phyloP scores from a whole-genome alignment of 495 filamentous ascomycete species.

The Articulospora tetracladia region DNA sequence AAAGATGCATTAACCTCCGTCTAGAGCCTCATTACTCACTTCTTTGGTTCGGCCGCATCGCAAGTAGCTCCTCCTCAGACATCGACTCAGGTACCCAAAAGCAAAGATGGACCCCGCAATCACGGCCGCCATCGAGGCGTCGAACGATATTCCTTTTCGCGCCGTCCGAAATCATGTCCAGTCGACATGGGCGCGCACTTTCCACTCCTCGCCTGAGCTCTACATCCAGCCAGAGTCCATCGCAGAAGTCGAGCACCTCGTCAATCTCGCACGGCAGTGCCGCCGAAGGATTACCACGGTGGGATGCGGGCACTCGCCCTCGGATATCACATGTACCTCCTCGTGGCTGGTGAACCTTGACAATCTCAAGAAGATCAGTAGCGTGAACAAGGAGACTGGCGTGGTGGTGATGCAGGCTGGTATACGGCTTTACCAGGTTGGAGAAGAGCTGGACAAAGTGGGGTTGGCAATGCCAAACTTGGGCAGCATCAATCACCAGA shows the following conservation, averaged over 20 bases:
- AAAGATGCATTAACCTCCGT: not conserved
- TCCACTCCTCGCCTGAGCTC: conserved; percentile 80
- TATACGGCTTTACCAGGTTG: conserved; percentile 72
- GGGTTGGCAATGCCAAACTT: conserved; percentile 83
- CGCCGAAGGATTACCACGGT: conserved; percentile 75
- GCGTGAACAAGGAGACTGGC: conserved; percentile 58
- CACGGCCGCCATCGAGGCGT: conserved; percentile 29
- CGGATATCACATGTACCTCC: conserved; percentile 87
- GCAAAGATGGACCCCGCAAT: conserved; percentile 29
- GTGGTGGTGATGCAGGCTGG: conserved; percentile 78
- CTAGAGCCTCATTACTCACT: not conserved
- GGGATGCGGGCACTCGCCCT: conserved; percentile 88
- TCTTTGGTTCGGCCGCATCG: not conserved
- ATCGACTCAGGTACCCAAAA: not conserved
- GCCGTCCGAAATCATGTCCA: conserved; percentile 67
- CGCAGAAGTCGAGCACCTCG: conserved; percentile 75
- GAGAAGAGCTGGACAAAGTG: conserved; percentile 60
- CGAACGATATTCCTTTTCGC: conserved; percentile 64
- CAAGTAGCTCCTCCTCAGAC: not conserved
- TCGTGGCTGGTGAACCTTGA: conserved; percentile 95
- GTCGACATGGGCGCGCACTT: conserved; percentile 96
- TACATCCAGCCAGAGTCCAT: conserved; percentile 79
- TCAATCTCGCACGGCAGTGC: conserved; percentile 76
- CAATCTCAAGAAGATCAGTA: conserved; percentile 66
- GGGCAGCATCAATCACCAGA: conserved; percentile 93